Percentiles rank a stretch among this genome's conserved stretches.
These are phyloP conservation scores for Gynochthodes officinalis DNA, from an alignment of 257 asterid genomes.

Conservation along the genomic window DNA sequence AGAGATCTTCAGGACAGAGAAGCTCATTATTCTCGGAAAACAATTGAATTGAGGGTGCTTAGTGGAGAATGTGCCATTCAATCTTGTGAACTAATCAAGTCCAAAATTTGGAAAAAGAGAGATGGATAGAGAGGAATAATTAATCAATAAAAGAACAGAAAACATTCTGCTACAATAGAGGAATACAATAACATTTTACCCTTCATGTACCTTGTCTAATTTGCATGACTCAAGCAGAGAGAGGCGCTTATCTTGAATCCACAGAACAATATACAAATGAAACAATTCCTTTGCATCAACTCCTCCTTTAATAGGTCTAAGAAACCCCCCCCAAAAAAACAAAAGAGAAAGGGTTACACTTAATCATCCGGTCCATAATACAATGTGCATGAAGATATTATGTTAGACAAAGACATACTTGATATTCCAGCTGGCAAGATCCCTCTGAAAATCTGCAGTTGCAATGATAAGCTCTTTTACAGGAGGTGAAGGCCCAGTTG, in stretches of 20 bases:
- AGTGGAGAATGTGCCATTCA: not conserved
- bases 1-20: too few species aligned
- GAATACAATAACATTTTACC: not conserved
- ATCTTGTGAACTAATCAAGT: not conserved
- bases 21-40: too few species aligned
- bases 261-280: constrained; percentile 49
- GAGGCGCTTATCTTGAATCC: constrained; percentile 53
- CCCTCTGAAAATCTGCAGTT: constrained; percentile 54
- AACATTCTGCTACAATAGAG: not conserved
- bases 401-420: constrained; percentile 26
- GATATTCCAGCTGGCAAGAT: constrained; percentile 49
- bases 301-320: constrained; percentile 52
- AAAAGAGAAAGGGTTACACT: constrained; percentile 4
- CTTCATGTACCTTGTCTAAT: constrained; percentile 40
- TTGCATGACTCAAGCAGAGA: constrained; percentile 48
- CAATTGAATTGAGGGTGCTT: not conserved
- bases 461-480: constrained; percentile 52
- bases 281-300: constrained; percentile 52
- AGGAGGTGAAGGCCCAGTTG: constrained; percentile 48
- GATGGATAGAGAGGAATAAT: too few species aligned
- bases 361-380: not conserved
- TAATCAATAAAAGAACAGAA: not conserved
- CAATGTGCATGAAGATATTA: constrained; percentile 3
- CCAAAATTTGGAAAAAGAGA: not conserved
- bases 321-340: too few species aligned